A percentile compares a stretch with the other conserved stretches of the same genome.
Conservation (phyloP, 768 basidiomycete species). For the Mycena indigotica region DNA sequence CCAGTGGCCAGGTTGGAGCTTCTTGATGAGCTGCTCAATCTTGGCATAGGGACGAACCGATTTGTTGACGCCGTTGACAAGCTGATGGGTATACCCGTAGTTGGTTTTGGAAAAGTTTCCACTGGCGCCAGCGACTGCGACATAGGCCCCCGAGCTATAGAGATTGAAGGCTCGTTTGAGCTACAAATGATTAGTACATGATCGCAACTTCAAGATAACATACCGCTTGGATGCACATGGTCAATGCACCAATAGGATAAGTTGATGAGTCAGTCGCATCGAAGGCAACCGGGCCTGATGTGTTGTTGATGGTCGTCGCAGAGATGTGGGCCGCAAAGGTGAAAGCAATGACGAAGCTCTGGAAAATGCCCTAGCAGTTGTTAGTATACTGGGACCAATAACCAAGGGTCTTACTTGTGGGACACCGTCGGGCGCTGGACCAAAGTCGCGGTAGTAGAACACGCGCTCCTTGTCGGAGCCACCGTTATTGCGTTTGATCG, state of each 20-base stretch:
- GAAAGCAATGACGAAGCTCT: background rate
- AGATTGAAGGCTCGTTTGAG: background rate
- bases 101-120: background rate
- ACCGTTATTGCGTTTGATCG: background rate
- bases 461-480: background rate
- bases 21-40: too few relatives aligned
- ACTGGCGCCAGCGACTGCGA: background rate
- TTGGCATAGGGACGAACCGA: too few relatives aligned
- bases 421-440: background rate
- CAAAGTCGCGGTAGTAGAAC: background rate
- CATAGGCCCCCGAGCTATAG: background rate
- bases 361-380: background rate
- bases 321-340: background rate
- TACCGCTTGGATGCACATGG: background rate
- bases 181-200: background rate
- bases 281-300: background rate
- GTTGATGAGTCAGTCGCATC: background rate
- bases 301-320: background rate
- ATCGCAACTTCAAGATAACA: background rate
- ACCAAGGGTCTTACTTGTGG: background rate
- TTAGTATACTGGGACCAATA: background rate
- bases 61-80: background rate
- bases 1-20: conserved; percentile 25
- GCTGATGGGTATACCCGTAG: background rate
- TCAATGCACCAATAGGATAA: background rate